Percentiles rank a stretch among this genome's conserved stretches.
Evolutionary conservation across 140 eudicot genomes (phyloP).

Genomic region (Cichorium intybus): DNA sequence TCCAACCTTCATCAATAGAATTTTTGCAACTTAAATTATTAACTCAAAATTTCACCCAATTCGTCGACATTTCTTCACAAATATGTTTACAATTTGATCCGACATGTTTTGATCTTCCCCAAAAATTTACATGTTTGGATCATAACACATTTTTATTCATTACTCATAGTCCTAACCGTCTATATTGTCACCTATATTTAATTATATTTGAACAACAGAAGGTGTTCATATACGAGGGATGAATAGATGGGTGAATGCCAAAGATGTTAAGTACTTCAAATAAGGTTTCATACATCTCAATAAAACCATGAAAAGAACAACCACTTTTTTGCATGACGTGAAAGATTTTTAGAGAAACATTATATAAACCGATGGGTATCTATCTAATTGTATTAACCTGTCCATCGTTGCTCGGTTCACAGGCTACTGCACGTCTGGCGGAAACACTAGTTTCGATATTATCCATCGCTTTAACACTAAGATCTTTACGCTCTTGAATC

Average conservation of each 20-base stretch:
- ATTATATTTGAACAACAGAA: no score
- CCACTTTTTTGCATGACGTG: background rate
- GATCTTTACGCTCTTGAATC: slow-evolving; percentile 24
- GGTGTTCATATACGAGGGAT: no score
- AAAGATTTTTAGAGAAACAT: background rate
- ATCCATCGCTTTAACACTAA: slow-evolving; percentile 6
- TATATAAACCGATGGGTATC: background rate
- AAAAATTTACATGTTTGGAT: no score
- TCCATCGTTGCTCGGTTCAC: background rate
- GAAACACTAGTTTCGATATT: background rate
- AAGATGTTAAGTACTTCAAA: background rate
- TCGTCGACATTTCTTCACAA: background rate
- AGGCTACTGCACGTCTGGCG: background rate
- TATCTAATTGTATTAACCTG: slow-evolving; percentile 24
- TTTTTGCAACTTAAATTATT: background rate
- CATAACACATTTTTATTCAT: no score
- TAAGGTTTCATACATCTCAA: background rate
- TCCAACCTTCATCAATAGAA: slow-evolving; percentile 24
- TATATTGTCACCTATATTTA: no score
- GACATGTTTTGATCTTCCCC: background rate
- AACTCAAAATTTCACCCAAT: slow-evolving; percentile 2
- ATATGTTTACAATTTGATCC: background rate
- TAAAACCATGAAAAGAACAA: background rate
- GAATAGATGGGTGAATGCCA: background rate
- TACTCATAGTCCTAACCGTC: no score